A percentile compares a stretch with the other conserved stretches of the same genome.
phyloP scores from a whole-genome alignment of 306 rosid species.

The Trifolium fragiferum region DNA sequence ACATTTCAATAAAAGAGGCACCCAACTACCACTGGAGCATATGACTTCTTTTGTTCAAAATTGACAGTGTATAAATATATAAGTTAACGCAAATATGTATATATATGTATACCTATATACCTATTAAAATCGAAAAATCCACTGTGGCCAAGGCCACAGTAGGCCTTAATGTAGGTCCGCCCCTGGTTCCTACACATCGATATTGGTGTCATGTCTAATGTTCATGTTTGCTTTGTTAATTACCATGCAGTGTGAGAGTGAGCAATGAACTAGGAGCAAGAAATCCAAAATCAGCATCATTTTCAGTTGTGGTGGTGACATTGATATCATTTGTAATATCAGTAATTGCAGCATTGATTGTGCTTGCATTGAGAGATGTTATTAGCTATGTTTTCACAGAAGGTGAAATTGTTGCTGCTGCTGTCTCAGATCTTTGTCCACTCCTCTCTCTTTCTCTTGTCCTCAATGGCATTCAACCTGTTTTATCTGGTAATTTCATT shows the following conservation, averaged over 20 bases:
- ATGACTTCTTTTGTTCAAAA: no score
- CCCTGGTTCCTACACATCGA: no score
- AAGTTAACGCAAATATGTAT: no score
- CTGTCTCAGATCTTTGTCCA: slow-evolving; percentile 82
- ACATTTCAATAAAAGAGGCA: no score
- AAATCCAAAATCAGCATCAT: slow-evolving; percentile 75
- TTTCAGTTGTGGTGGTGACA: slow-evolving; percentile 67
- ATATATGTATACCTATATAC: no score
- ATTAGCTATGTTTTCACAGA: slow-evolving; percentile 76
- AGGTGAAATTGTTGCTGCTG: slow-evolving; percentile 78
- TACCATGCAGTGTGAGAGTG: slow-evolving; percentile 70
- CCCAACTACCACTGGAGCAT: no score
- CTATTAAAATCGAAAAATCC: no score
- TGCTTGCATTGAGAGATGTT: slow-evolving; percentile 55
- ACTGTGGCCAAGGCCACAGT: no score
- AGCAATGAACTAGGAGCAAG: slow-evolving; percentile 81
- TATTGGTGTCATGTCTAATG: neutral
- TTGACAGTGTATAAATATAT: no score
- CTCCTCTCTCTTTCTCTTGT: slow-evolving; percentile 66
- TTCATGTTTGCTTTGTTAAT: neutral
- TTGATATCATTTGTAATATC: slow-evolving; percentile 62
- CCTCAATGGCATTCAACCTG: slow-evolving; percentile 86
- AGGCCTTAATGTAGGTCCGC: no score
- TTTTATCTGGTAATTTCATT: slow-evolving; percentile 64
- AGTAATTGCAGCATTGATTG: slow-evolving; percentile 46